phyloP scores from a whole-genome alignment of 73 alveolate species.

The Paramecium sexaurelia region DNA sequence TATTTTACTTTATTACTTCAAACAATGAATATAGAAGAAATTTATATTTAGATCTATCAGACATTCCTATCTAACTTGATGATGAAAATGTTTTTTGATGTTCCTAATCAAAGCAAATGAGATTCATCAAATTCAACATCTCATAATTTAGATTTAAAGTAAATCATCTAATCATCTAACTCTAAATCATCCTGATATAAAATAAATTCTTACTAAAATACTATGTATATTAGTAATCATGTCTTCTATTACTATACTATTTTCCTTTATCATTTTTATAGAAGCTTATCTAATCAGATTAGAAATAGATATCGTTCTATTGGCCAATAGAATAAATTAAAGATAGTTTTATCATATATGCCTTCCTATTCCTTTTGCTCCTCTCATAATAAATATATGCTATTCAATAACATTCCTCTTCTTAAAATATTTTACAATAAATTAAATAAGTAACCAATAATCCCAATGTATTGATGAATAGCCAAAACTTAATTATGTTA shows the following conservation, averaged over 20 bases:
- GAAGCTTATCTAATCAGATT: conserved; percentile 77
- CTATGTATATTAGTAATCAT: conserved; percentile 80
- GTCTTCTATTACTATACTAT: conserved; percentile 72
- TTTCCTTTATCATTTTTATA: conserved; percentile 67
- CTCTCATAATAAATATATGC: conserved; percentile 86
- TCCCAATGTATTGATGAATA: too few relatives aligned
- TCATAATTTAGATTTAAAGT: conserved; percentile 84
- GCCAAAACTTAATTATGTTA: not conserved
- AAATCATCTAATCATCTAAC: conserved; percentile 79
- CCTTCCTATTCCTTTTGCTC: conserved; percentile 86
- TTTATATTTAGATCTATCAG: conserved; percentile 79
- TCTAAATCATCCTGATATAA: conserved; percentile 83
- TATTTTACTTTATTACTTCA: too few relatives aligned
- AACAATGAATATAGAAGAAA: conserved; percentile 72
- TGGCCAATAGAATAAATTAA: too few relatives aligned
- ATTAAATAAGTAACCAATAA: not conserved
- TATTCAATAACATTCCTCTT: conserved; percentile 77
- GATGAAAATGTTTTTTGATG: too few relatives aligned
- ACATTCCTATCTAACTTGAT: conserved; percentile 95
- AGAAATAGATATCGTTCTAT: conserved; percentile 73
- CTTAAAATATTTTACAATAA: conserved; percentile 65
- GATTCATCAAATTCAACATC: conserved; percentile 89
- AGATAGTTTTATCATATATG: too few relatives aligned
- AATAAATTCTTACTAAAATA: conserved; percentile 82
- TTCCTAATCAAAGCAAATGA: conserved; percentile 75